These are phyloP conservation scores for Lyophyllum shimeji DNA, from an alignment of 768 basidiomycete genomes.

Conservation along the genomic window DNA sequence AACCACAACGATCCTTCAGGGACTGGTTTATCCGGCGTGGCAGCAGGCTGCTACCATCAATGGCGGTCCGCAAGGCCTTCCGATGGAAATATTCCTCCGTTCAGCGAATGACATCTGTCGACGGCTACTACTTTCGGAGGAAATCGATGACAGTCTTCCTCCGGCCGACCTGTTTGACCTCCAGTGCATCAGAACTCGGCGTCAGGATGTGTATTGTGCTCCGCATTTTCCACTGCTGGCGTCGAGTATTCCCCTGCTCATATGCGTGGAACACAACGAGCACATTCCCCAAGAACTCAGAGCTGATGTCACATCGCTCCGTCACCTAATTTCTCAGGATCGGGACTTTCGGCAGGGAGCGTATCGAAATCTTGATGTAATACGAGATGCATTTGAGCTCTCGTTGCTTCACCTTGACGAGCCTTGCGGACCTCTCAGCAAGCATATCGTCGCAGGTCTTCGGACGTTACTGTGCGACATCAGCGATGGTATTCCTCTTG, in stretches of 20 bases:
- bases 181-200: conserved; percentile 68
- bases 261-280: conserved; percentile 66
- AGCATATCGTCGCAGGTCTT: conserved; percentile 65
- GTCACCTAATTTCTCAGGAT: conserved; percentile 58
- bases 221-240: conserved; percentile 66
- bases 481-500: conserved; percentile 44
- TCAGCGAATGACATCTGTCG: conserved; percentile 66
- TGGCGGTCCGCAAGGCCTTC: conserved; percentile 33
- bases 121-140: conserved; percentile 55
- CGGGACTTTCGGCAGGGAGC: conserved; percentile 74
- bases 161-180: conserved; percentile 59
- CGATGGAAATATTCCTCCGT: conserved; percentile 52
- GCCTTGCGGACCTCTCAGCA: conserved; percentile 50
- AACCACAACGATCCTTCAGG: conserved; percentile 70
- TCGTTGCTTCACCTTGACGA: conserved; percentile 50
- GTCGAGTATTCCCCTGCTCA: conserved; percentile 63
- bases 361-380: conserved; percentile 71
- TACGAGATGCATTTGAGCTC: conserved; percentile 68
- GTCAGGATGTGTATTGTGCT: conserved; percentile 65
- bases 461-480: conserved; percentile 66
- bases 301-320: conserved; percentile 47
- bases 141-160: conserved; percentile 37
- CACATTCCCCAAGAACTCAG: conserved; percentile 52
- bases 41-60: conserved; percentile 45
- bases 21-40: conserved; percentile 83